These are phyloP conservation scores for Suhomyces bokatorum DNA, from an alignment of 1,139 yeast species.

Conservation along the genomic window DNA sequence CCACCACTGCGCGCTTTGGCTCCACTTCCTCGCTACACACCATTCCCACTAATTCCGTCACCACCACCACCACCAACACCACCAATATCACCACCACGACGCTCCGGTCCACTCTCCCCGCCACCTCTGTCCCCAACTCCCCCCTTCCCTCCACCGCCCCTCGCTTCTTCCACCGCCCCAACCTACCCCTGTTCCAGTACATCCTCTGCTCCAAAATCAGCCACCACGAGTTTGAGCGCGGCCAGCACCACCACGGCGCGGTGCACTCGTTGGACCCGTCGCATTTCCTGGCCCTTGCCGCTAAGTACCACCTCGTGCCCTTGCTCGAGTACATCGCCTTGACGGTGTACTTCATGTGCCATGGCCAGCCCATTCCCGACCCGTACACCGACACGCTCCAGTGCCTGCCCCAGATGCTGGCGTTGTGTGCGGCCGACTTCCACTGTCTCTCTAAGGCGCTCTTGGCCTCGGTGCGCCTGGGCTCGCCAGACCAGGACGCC, in stretches of 20 bases:
- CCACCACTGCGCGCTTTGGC: too few species aligned
- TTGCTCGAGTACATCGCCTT: constrained; percentile 1
- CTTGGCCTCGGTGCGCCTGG: background rate
- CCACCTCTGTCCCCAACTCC: background rate
- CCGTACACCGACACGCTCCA: background rate
- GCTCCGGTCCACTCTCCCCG: too few species aligned
- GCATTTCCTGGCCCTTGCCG: background rate
- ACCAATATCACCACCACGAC: too few species aligned
- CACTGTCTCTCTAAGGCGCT: background rate
- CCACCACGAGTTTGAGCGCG: background rate
- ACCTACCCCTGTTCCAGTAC: background rate
- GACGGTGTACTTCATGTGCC: background rate
- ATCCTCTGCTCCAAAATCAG: background rate
- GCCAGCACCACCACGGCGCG: background rate
- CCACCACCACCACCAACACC: too few species aligned
- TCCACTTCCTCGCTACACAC: too few species aligned
- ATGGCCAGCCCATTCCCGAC: constrained; percentile 1
- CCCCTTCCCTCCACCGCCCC: background rate
- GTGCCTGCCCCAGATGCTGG: background rate
- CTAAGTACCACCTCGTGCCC: background rate
- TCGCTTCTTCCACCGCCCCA: background rate
- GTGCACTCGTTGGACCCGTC: constrained; percentile 1
- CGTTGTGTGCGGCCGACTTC: background rate
- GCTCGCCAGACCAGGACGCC: background rate
- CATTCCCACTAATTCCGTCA: too few species aligned